A percentile compares a stretch with the other conserved stretches of the same genome.
These are phyloP conservation scores for Pestalotiopsis fici DNA, from an alignment of 2,329 filamentous ascomycete species.

Conservation along the genomic window DNA sequence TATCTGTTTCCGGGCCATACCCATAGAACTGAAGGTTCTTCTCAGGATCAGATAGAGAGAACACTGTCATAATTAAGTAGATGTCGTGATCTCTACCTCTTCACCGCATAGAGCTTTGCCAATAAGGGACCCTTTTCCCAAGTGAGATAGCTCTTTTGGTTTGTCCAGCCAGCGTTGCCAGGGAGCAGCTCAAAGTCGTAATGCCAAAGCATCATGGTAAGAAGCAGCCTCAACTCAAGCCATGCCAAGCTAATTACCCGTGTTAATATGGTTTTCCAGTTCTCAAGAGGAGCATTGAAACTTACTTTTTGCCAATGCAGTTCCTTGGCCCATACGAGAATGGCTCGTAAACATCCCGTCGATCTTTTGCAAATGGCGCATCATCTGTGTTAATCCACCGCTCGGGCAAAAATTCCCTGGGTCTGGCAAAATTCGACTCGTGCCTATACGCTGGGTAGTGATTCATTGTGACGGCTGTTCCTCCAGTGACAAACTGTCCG, in stretches of 20 bases:
- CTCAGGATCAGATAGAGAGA: neutral
- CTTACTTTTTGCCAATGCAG: constrained; percentile 13
- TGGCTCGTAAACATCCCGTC: constrained; percentile 12
- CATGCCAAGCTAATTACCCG: constrained; percentile 13
- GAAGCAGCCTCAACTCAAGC: constrained; percentile 17
- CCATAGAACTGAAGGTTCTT: too few relatives aligned
- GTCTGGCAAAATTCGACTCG: constrained; percentile 17
- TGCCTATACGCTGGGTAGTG: constrained; percentile 14
- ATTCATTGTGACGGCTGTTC: constrained; percentile 12
- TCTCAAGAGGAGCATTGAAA: too few relatives aligned
- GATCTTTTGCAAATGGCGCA: neutral
- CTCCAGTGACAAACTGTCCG: constrained; percentile 16
- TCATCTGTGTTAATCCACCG: constrained; percentile 15
- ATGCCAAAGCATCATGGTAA: constrained; percentile 23
- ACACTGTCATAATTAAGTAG: neutral
- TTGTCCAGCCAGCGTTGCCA: neutral
- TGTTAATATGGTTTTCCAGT: neutral
- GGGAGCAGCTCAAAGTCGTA: constrained; percentile 21
- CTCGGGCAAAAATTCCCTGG: constrained; percentile 16
- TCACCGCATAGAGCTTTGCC: neutral
- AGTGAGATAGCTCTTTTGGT: neutral
- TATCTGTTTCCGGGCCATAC: too few relatives aligned
- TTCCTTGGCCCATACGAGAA: constrained; percentile 10
- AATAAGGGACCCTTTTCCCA: neutral
- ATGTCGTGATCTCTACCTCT: neutral